phyloP scores from a whole-genome alignment of 192 early-diverging fungal genomes.

The Coemansia sp. region DNA sequence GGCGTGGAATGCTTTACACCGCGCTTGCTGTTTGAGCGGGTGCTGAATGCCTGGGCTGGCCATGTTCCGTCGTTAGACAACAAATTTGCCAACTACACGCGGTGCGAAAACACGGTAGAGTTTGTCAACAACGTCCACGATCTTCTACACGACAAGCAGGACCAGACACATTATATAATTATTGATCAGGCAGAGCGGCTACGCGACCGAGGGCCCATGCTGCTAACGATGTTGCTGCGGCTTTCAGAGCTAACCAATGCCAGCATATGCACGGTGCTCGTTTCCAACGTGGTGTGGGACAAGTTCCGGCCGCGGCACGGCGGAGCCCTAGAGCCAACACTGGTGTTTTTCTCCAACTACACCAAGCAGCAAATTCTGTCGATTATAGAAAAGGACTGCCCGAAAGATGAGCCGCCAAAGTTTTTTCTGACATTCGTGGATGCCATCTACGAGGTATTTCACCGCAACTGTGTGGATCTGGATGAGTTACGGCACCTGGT shows the following conservation, averaged over 20 bases:
- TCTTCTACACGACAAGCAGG: conserved; percentile 11
- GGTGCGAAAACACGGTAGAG: conserved; percentile 69
- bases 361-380: conserved; percentile 64
- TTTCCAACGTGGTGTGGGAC: conserved; percentile 73
- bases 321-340: conserved; percentile 60
- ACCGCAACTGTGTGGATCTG: conserved; percentile 75
- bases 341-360: conserved; percentile 76
- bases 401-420: conserved; percentile 54
- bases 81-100: conserved; percentile 47
- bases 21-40: conserved; percentile 75
- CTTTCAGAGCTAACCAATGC: conserved; percentile 63
- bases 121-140: conserved; percentile 57
- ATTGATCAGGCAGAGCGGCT: conserved; percentile 81
- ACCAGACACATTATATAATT: conserved; percentile 53
- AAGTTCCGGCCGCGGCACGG: conserved; percentile 70
- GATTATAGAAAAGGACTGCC: conserved; percentile 72
- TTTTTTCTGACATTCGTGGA: conserved; percentile 77
- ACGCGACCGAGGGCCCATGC: conserved; percentile 62
- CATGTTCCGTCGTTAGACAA: conserved; percentile 53
- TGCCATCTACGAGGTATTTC: conserved; percentile 78
- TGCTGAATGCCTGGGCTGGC: conserved; percentile 63
- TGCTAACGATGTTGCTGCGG: conserved; percentile 68
- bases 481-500: conserved; percentile 84
- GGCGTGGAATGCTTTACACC: conserved; percentile 75
- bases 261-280: conserved; percentile 65